phyloP scores from a whole-genome alignment of 2,329 filamentous ascomycete species.

The Corinectria fuckeliana region DNA sequence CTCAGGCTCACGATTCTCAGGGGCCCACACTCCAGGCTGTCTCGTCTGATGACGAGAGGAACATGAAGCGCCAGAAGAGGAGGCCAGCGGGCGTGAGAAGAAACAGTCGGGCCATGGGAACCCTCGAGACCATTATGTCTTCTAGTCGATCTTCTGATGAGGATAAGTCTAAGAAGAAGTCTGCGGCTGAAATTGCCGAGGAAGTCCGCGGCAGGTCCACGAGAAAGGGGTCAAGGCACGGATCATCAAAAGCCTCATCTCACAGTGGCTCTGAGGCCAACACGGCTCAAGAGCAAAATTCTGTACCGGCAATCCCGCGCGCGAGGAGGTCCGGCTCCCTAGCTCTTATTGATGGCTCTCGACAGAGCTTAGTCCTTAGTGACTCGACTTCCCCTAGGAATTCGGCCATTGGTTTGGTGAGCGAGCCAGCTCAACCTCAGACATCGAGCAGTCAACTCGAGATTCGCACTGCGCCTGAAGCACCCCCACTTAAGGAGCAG shows the following conservation, averaged over 20 bases:
- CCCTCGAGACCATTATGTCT: conserved; percentile 71
- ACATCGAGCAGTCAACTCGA: conserved; percentile 60
- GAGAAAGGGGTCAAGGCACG: conserved; percentile 44
- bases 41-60: conserved; percentile 62
- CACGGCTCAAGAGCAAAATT: conserved; percentile 26
- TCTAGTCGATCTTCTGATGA: conserved; percentile 70
- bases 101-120: conserved; percentile 64
- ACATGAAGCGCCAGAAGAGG: conserved; percentile 46
- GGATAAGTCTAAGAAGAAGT: conserved; percentile 65
- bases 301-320: conserved; percentile 27
- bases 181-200: conserved; percentile 62
- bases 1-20: conserved; percentile 41
- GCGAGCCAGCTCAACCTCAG: conserved; percentile 63
- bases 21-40: conserved; percentile 65
- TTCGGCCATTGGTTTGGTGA: conserved; percentile 54
- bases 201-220: conserved; percentile 58
- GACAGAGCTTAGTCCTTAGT: conserved; percentile 39
- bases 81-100: conserved; percentile 51
- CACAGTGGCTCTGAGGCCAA: conserved; percentile 39
- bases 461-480: conserved; percentile 47
- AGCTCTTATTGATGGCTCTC: conserved; percentile 47
- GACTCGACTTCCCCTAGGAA: conserved; percentile 41
- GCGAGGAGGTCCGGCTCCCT: conserved; percentile 43
- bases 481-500: conserved; percentile 32
- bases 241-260: conserved; percentile 42